Percentiles rank a stretch among this genome's conserved stretches.
Evolutionary conservation across 768 basidiomycete species (phyloP).

Genomic region (Russula abietina): DNA sequence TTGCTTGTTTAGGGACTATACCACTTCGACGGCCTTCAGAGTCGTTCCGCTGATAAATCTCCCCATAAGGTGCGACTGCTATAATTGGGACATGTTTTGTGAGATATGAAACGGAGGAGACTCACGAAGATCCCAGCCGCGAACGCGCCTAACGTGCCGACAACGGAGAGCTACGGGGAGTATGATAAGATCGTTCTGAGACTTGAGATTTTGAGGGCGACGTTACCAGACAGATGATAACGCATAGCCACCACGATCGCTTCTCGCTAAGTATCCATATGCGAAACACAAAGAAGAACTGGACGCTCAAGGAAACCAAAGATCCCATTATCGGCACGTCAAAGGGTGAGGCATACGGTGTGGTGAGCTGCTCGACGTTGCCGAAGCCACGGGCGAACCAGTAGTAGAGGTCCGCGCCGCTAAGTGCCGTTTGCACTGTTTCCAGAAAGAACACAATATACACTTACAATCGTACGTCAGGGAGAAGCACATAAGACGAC

Average conservation of each 20-base stretch:
- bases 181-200: neutral
- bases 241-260: neutral
- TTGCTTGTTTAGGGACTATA: neutral
- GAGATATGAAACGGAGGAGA: neutral
- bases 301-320: slow-evolving; percentile 28
- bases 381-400: slow-evolving; percentile 31
- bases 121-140: slow-evolving; percentile 2
- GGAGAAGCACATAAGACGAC: neutral
- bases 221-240: neutral
- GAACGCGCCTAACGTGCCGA: neutral
- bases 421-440: slow-evolving; percentile 27
- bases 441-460: slow-evolving; percentile 28
- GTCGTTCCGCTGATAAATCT: neutral
- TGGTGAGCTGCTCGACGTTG: slow-evolving; percentile 25
- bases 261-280: slow-evolving; percentile 23
- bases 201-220: neutral
- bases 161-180: neutral
- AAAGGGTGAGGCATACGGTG: slow-evolving; percentile 26
- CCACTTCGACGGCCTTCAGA: neutral
- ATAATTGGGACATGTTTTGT: neutral
- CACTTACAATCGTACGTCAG: slow-evolving; percentile 21
- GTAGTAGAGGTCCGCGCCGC: slow-evolving; percentile 29
- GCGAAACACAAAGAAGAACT: slow-evolving; percentile 32
- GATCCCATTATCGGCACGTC: slow-evolving; percentile 30
- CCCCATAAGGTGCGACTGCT: neutral